Evolutionary conservation across 177 flowering plant genomes (phyloP).

Genomic region (Vitis hybrid): DNA sequence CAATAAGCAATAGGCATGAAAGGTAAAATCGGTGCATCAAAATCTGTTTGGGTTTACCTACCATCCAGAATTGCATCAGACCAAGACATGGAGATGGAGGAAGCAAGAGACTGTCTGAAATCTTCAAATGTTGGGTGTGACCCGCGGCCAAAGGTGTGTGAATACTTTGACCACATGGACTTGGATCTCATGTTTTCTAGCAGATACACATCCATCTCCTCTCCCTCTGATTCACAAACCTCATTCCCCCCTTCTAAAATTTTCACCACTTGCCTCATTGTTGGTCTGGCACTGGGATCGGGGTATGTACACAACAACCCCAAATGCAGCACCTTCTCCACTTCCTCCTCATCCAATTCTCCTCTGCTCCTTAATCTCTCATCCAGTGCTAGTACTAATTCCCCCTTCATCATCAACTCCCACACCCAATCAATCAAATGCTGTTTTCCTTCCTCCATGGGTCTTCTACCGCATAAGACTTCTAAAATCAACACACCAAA

Average conservation of each 20-base stretch:
- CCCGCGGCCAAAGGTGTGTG: constrained; percentile 1
- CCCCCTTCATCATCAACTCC: constrained; percentile 30
- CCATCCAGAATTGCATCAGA: constrained; percentile 31
- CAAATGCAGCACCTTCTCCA: constrained; percentile 49
- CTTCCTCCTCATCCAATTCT: constrained; percentile 45
- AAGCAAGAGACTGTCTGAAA: constrained; percentile 25
- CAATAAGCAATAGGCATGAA: too few relatives aligned
- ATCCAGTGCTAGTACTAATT: constrained; percentile 37
- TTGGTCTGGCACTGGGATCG: constrained; percentile 53
- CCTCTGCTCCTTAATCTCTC: constrained; percentile 29
- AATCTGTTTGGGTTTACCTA: constrained; percentile 23
- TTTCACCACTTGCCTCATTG: constrained; percentile 71
- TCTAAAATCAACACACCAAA: constrained; percentile 71
- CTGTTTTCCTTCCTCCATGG: constrained; percentile 58
- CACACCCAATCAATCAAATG: constrained; percentile 60
- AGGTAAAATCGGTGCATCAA: too few relatives aligned
- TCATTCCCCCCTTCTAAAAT: constrained; percentile 52
- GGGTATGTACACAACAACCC: constrained; percentile 68
- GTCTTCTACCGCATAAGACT: constrained; percentile 65
- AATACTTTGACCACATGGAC: constrained; percentile 35
- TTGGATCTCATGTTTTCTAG: constrained; percentile 29
- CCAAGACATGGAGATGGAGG: constrained; percentile 41
- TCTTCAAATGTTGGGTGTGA: constrained; percentile 45
- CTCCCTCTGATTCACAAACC: constrained; percentile 24
- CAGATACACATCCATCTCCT: constrained; percentile 46